Base-by-base conservation (phyloP, 1,284 basidiomycete species). In the Heterobasidion annosum region DNA sequence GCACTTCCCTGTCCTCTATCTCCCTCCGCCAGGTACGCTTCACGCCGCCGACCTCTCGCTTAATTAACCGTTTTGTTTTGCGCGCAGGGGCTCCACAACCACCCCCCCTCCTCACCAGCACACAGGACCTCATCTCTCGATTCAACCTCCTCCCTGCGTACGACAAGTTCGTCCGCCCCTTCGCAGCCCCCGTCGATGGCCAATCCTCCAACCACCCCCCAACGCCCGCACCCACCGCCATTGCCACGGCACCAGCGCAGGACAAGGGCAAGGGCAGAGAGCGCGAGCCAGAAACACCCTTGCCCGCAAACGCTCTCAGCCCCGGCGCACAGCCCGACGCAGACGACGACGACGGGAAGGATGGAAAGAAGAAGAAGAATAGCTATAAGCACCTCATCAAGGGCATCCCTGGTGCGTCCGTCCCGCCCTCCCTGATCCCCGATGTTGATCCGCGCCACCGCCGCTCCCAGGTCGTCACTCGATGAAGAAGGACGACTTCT, bases 361-460 rank as follows among this genome's bases (percentile, higher is more conserved):
- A 79, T 53, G 84, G 86, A 64, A 88, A 85, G 75, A 89, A 85
- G 77, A 82, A 78, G 71, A 86, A 84, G 74, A 87, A 87, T 59
- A 82, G 71, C 53, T 90, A 90, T 62, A 86, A 79, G 63, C 82
- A 88, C 66, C 76, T 90, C 57, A 86, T 90, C 64, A 88, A 83
- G 72, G 81, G 77, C 56, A 73, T 87, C 45, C 86, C 87, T 62
- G 87, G 84, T 85, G 66, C 62, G 81, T 75, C 51, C 33, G 32
- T 53, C 51, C 18, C 57, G 42, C 53, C 55, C 34, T 35, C 12
- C 33, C 34, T 25, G 9, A 18, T 42, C 46, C 50, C 43, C 49
- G 25, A 47, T 50, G 49, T 52, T 42, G 57, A 25, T 52, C 57
- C 32, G 47, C 52, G 25, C 54, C 18, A 57, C 49, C 51, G 48